phyloP scores from a whole-genome alignment of 352 stramenopile species.

The Globisporangium iwayamae region DNA sequence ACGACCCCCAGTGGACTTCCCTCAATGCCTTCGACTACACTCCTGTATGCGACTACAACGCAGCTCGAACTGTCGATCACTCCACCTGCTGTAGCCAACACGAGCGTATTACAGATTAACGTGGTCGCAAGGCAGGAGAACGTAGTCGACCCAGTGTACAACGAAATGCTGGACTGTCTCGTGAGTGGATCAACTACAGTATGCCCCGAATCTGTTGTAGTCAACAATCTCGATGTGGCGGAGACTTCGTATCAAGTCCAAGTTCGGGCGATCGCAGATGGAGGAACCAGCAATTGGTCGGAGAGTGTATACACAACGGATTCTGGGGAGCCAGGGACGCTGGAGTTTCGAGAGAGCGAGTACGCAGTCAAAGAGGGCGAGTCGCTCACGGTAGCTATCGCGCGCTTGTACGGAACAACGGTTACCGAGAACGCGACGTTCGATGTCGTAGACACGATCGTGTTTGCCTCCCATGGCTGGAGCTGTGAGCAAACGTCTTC shows the following conservation, averaged over 20 bases:
- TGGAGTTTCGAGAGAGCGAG: conserved; percentile 17
- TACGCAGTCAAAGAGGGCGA: conserved; percentile 20
- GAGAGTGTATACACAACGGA: conserved; percentile 26
- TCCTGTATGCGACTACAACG: conserved; percentile 25
- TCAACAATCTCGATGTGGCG: conserved; percentile 11
- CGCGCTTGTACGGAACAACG: conserved; percentile 26
- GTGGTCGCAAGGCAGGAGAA: conserved; percentile 2
- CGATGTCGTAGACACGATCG: conserved; percentile 14
- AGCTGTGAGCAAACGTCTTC: background rate
- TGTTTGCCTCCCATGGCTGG: background rate
- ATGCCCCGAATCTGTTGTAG: conserved; percentile 22
- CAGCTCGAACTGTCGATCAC: conserved; percentile 24
- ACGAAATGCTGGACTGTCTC: conserved; percentile 8
- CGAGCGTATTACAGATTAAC: conserved; percentile 17
- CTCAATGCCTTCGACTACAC: conserved; percentile 15
- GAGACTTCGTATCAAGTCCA: conserved; percentile 19
- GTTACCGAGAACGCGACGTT: conserved; percentile 19
- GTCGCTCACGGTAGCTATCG: conserved; percentile 18
- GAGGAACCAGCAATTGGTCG: conserved; percentile 28
- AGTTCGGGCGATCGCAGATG: conserved; percentile 25
- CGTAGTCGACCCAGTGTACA: conserved; percentile 7
- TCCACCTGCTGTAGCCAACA: conserved; percentile 15
- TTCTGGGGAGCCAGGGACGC: conserved; percentile 8
- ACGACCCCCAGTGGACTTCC: conserved; percentile 27
- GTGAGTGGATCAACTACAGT: conserved; percentile 1